Base-by-base conservation (phyloP, 805 yeast species). In the Saturnispora mendoncae region DNA sequence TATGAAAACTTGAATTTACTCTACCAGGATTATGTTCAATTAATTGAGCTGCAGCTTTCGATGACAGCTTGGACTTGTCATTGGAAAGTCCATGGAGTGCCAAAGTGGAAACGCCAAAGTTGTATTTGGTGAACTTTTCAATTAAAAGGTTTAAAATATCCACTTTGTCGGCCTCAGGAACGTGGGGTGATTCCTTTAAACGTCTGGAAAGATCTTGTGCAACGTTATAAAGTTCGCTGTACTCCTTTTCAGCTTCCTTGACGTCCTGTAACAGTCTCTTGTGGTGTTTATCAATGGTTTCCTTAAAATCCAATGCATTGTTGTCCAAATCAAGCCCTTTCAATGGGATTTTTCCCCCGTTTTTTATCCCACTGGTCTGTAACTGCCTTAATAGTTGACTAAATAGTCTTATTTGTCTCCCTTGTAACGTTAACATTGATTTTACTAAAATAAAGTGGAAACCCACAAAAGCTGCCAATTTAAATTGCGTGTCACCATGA, bases 21-120 rank as follows among this genome's bases (percentile, higher is more conserved):
- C 68, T 51, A 8, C 66, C 67, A 1, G 68, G 66, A 46, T 64
- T 63, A 28, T 57, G 47, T 44, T 50, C 51, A n/a, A 63, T 49
- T 2, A 59, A 34, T 33, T 60, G 56, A 15, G 45, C 35, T 8
- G 55, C 38, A 0, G 65, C 45, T 6, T 30, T 41, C 10, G 36
- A 15, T 4, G 44, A 31, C 5, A 54, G 14, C 9, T 41, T 35
- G 8, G 45, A 33, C 20, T 39, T 33, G n/a, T 39, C 18, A 2
- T 36, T 29, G 1, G 38, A 31, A 4, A 49, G 18, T 7, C 39
- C 46, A n/a, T 41, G 38, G 6, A 45, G 32, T 1, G 54, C 55
- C 4, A 49, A 15, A 0, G 52, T 50, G 5, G 56, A 50, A 8
- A 56, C 50, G 1, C 57, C 54, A 42, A 47, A 60, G 39, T 58